Base-by-base conservation (phyloP, 306 rosid species). In the Medicago ruthenica region DNA sequence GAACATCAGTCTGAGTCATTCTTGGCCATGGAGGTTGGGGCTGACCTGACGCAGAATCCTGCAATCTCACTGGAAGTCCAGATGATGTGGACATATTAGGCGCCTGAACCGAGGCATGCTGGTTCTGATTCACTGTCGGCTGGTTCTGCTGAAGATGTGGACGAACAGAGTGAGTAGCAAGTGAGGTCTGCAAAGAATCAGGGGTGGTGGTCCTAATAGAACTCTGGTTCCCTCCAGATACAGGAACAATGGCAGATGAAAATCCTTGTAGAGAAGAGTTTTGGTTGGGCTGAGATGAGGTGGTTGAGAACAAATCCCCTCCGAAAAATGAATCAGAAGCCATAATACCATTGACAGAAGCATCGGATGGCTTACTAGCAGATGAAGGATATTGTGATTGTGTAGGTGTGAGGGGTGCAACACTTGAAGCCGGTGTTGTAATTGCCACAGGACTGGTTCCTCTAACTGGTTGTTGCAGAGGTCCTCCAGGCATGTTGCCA, bases 1-100 rank as follows among this genome's bases (percentile, higher is more conserved):
- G 96, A 83, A 89, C 88, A 86, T 91, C 93, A 77, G 80, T 85
- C 77, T 76, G 90, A 58, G 89, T 80, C 92, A 96, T 92, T 86
- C 89, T 88, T 67, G 99, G 99, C 98, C 99, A 96, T 9, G 88
- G 81, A 76, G 76, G 53, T 60, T 85, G 97, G 70, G 93, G 76
- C 81, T 80, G 97, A 82, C 79, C 44, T 17, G 97, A 81, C 76
- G 85, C 89, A 73, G 91, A 78, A 70, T 79, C 88, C 70, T 86
- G 88, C 64, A 70, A 58, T 77, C 86, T 87, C 44, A 27, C 81
- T 57, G 88, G 72, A 71, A 40, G 79, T 77, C 87, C 93, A 80
- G 92, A 42, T 37, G 89, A 53, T 70, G 44, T 72, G 21, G 71
- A 44, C 80, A 76, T 63, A 63, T 77, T 78, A 57, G 68, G 71